Conservation (phyloP, 805 yeast species). For the Blastobotrys attinorum region DNA sequence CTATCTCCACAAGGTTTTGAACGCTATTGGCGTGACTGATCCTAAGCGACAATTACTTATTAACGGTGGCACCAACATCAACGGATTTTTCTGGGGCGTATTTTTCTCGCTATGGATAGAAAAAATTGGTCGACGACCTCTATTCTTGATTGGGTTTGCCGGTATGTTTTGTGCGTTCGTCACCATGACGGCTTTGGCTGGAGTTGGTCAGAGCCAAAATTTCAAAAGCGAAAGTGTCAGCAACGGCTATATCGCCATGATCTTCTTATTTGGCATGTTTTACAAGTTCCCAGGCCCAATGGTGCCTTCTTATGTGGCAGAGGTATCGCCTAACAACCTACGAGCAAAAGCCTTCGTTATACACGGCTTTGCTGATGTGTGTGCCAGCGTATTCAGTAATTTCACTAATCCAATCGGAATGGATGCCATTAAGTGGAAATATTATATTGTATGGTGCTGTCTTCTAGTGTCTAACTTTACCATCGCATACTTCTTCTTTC, state of each 20-base stretch:
- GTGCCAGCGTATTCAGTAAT: conserved; percentile 26
- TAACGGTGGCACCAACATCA: conserved; percentile 8
- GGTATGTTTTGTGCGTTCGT: conserved; percentile 31
- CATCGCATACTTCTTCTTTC: conserved; percentile 30
- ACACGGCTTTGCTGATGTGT: conserved; percentile 17
- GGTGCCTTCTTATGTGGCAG: conserved; percentile 17
- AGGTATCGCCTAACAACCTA: conserved; percentile 23
- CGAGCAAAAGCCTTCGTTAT: conserved; percentile 37
- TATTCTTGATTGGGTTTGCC: conserved; percentile 40
- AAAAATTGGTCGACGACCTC: conserved; percentile 52
- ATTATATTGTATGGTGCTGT: conserved; percentile 31
- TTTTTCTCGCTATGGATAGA: conserved; percentile 4
- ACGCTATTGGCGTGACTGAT: conserved; percentile 43
- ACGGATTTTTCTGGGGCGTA: conserved; percentile 1
- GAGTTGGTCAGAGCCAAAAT: conserved; percentile 11
- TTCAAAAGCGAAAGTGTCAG: conserved; percentile 35
- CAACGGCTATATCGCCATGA: conserved; percentile 43
- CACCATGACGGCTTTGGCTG: conserved; percentile 39
- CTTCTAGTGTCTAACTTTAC: conserved; percentile 25
- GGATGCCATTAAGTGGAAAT: conserved; percentile 36
- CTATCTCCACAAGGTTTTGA: conserved; percentile 43
- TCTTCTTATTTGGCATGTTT: conserved; percentile 37
- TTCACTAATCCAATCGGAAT: conserved; percentile 34
- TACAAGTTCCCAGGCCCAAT: conserved; percentile 18
- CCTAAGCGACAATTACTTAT: conserved; percentile 8